Percentiles rank a stretch among this genome's conserved stretches.
Conservation (phyloP, 495 filamentous ascomycete genomes). For the Symbiotaphrina buchneri region DNA sequence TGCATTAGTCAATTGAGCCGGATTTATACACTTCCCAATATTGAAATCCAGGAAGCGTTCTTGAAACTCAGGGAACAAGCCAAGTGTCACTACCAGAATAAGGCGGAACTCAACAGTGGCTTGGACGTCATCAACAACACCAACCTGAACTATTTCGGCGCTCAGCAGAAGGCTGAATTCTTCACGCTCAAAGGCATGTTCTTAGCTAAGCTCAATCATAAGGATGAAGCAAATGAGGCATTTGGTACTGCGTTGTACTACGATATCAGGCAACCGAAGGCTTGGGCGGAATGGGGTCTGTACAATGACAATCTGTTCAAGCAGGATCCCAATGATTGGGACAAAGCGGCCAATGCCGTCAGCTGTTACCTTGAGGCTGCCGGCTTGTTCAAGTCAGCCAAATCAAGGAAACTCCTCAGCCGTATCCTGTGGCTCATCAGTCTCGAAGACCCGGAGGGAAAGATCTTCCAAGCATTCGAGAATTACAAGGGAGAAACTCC, state of each 20-base stretch:
- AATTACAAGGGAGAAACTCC: constrained; percentile 89
- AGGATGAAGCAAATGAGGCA: constrained; percentile 76
- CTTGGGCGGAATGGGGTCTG: constrained; percentile 98
- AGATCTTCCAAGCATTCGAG: constrained; percentile 61
- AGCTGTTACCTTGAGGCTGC: constrained; percentile 94
- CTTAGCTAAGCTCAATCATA: constrained; percentile 72
- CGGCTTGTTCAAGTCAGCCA: constrained; percentile 86
- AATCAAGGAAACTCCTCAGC: constrained; percentile 87
- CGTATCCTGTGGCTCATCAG: constrained; percentile 92
- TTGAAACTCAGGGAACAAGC: constrained; percentile 92
- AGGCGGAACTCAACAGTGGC: constrained; percentile 69
- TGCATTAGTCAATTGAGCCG: constrained; percentile 92
- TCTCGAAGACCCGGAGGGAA: constrained; percentile 68
- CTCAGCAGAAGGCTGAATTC: constrained; percentile 94
- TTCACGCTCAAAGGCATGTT: constrained; percentile 99
- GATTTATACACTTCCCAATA: constrained; percentile 96
- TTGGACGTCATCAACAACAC: constrained; percentile 99
- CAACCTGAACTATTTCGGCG: constrained; percentile 92
- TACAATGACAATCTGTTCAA: constrained; percentile 95
- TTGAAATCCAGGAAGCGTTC: constrained; percentile 98
- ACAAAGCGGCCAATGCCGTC: constrained; percentile 67
- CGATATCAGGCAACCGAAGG: constrained; percentile 85
- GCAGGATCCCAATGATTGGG: constrained; percentile 55
- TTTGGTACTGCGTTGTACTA: constrained; percentile 89
- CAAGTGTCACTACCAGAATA: constrained; percentile 95